Conservation (phyloP, 2,329 filamentous ascomycete species). For the Ophiocordyceps camponoti-floridani region DNA sequence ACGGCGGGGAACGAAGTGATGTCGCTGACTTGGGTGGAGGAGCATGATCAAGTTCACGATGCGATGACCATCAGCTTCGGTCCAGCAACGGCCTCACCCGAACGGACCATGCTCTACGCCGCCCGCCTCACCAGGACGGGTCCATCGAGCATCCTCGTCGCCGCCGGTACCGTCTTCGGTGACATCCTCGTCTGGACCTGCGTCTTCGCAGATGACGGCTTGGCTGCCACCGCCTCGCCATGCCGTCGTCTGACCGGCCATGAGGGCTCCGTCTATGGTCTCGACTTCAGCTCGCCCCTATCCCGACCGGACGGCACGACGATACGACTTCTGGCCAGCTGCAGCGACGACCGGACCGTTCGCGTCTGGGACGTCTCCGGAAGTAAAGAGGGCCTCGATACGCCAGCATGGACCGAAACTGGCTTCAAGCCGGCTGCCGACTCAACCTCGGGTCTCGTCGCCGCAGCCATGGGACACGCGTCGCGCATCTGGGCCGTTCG, state of each 20-base stretch:
- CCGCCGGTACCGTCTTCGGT: constrained; percentile 84
- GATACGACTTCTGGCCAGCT: constrained; percentile 62
- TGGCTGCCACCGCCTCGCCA: constrained; percentile 4
- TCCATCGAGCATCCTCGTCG: constrained; percentile 46
- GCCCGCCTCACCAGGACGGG: constrained; percentile 53
- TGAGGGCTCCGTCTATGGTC: constrained; percentile 86
- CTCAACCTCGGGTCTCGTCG: constrained; percentile 26
- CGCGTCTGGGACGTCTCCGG: constrained; percentile 71
- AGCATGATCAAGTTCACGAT: constrained; percentile 11
- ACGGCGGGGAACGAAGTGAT: constrained; percentile 80
- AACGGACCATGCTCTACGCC: constrained; percentile 75
- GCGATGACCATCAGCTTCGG: constrained; percentile 15
- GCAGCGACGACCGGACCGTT: constrained; percentile 86
- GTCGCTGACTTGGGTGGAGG: constrained; percentile 16
- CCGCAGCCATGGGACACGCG: constrained; percentile 65
- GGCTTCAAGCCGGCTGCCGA: constrained; percentile 32
- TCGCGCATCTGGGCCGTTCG: constrained; percentile 81
- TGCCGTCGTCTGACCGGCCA: constrained; percentile 48
- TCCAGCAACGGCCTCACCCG: constrained; percentile 38
- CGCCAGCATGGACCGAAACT: constrained; percentile 24
- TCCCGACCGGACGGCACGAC: constrained; percentile 15
- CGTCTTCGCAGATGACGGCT: constrained; percentile 5
- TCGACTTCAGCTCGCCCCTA: constrained; percentile 52
- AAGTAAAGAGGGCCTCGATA: constrained; percentile 7
- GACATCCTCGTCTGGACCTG: constrained; percentile 39